Conservation (phyloP, 2,329 filamentous ascomycete species). For the Gnomoniopsis smithogilvyi region DNA sequence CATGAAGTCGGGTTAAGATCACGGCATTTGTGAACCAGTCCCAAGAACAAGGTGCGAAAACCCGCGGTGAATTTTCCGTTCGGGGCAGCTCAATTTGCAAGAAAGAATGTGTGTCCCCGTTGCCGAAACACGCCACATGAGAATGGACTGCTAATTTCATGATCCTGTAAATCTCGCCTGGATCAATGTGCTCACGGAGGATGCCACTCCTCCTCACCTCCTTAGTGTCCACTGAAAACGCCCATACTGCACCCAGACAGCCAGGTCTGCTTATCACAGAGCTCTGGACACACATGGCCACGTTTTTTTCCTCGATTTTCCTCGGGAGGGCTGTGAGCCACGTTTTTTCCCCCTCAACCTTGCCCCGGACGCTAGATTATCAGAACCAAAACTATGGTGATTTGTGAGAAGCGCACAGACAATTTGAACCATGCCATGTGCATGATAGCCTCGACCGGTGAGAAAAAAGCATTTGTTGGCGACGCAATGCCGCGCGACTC, state of each 20-base stretch:
- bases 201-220: not conserved
- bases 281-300: not conserved
- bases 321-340: not conserved
- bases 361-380: no score
- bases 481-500: no score
- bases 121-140: constrained; percentile 6
- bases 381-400: no score
- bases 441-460: not conserved
- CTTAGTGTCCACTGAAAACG: not conserved
- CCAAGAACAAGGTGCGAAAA: not conserved
- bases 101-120: not conserved
- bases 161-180: not conserved
- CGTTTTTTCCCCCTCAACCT: not conserved
- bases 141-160: not conserved
- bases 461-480: no score
- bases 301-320: not conserved
- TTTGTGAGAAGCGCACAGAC: not conserved
- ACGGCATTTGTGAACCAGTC: constrained; percentile 6
- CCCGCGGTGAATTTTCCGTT: not conserved
- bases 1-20: constrained; percentile 16
- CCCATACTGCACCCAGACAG: no score
- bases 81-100: no score
- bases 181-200: not conserved
- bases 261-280: no score
- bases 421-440: not conserved